These are phyloP conservation scores for Tuber umbilicatum DNA, from an alignment of 495 filamentous ascomycete species.

Conservation along the genomic window DNA sequence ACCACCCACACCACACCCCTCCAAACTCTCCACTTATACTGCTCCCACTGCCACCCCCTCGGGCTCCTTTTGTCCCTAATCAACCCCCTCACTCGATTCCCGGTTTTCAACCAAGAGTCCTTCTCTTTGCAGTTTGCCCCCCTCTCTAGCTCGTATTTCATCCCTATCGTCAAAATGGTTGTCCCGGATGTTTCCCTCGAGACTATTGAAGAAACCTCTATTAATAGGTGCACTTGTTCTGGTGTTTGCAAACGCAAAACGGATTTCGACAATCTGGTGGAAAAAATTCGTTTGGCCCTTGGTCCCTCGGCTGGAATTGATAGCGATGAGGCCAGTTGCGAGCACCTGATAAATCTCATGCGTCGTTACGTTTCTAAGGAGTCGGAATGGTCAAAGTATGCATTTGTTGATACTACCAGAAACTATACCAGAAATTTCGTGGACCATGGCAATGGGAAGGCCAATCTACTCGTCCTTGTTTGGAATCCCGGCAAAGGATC, in stretches of 20 bases:
- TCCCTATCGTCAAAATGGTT: background rate
- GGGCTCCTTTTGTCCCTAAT: background rate
- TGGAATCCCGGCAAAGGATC: conserved; percentile 80
- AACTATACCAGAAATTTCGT: conserved; percentile 84
- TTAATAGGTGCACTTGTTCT: background rate
- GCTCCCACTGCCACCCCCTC: background rate
- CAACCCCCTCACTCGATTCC: background rate
- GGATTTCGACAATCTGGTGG: conserved; percentile 64
- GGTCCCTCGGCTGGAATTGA: conserved; percentile 73
- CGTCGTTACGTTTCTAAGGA: conserved; percentile 59
- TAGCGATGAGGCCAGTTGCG: conserved; percentile 69
- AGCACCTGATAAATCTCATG: conserved; percentile 63
- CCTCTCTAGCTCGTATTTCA: background rate
- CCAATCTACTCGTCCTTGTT: conserved; percentile 84
- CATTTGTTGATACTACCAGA: conserved; percentile 56
- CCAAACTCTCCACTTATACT: background rate
- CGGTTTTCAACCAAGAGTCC: background rate
- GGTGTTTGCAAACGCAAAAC: conserved; percentile 1
- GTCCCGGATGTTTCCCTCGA: background rate
- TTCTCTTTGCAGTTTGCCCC: background rate
- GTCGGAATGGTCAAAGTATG: conserved; percentile 65
- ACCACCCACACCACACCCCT: background rate
- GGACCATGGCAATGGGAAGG: conserved; percentile 83
- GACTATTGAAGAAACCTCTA: background rate
- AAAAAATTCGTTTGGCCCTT: conserved; percentile 61